Evolutionary conservation across 179 eudicot genomes (phyloP).

Genomic region (Kewa caespitosa): DNA sequence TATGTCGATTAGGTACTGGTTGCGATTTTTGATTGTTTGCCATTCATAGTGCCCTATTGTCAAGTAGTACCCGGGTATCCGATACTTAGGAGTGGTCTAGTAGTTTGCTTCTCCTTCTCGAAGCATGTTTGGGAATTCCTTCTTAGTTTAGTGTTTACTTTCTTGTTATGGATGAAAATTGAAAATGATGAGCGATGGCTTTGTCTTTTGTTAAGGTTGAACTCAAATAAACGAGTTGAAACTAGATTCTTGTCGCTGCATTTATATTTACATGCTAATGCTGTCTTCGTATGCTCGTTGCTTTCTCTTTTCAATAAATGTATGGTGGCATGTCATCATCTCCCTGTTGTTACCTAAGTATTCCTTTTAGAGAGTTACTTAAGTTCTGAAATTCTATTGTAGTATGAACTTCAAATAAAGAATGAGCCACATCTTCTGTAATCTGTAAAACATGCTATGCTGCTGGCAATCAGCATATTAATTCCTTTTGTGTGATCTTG

Average conservation of each 20-base stretch:
- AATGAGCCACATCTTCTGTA: not conserved
- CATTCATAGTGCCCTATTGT: not conserved
- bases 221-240: not conserved
- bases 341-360: not conserved
- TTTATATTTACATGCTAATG: too few relatives aligned
- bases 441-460: not conserved
- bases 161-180: not conserved
- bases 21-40: not conserved
- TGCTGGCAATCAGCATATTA: not conserved
- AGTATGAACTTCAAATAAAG: not conserved
- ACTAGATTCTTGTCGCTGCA: not conserved
- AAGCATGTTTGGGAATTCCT: too few relatives aligned
- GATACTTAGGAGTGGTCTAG: not conserved
- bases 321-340: not conserved
- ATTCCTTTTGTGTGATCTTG: not conserved
- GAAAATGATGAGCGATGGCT: too few relatives aligned
- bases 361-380: not conserved
- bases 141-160: not conserved
- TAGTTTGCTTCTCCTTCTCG: not conserved
- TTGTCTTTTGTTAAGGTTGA: constrained; percentile 1
- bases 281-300: not conserved
- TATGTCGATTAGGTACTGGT: not conserved
- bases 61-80: not conserved
- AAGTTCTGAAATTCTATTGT: not conserved
- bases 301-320: not conserved